These are phyloP conservation scores for Pulicaria dysenterica DNA, from an alignment of 129 eudicot genomes.

Conservation along the genomic window DNA sequence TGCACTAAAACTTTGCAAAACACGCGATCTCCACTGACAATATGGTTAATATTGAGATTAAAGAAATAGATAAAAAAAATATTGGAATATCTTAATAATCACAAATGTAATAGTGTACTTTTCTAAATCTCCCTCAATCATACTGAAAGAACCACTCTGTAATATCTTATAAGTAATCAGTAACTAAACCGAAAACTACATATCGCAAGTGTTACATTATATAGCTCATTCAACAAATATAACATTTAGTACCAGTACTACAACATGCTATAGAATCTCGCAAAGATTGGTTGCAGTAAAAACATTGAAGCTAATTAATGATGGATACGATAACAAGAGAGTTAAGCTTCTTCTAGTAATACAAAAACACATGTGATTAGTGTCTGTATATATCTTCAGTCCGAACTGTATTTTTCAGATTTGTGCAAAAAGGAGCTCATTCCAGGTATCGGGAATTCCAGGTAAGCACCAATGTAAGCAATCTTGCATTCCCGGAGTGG, in stretches of 20 bases:
- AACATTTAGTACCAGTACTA: not conserved
- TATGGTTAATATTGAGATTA: no score
- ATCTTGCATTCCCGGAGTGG: slow-evolving; percentile 46
- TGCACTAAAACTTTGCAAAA: no score
- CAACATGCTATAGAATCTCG: not conserved
- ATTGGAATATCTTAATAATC: no score
- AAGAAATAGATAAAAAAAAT: no score
- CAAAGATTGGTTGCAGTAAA: not conserved
- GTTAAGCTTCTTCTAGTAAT: not conserved
- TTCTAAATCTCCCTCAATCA: no score
- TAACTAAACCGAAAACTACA: slow-evolving; percentile 14
- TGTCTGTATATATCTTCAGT: not conserved
- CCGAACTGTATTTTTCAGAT: slow-evolving; percentile 14
- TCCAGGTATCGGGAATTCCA: slow-evolving; percentile 50
- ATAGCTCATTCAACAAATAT: slow-evolving; percentile 21
- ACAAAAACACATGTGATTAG: slow-evolving; percentile 7
- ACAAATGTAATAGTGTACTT: no score
- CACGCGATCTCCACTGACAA: no score
- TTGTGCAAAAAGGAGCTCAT: slow-evolving; percentile 47
- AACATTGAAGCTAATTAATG: slow-evolving; percentile 9
- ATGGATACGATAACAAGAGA: not conserved
- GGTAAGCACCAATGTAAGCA: slow-evolving; percentile 56
- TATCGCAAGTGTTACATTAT: slow-evolving; percentile 15
- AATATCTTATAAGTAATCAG: not conserved
- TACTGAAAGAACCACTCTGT: not conserved